Base-by-base conservation (phyloP, 805 yeast species). In the Saccharomyces eubayanus region DNA sequence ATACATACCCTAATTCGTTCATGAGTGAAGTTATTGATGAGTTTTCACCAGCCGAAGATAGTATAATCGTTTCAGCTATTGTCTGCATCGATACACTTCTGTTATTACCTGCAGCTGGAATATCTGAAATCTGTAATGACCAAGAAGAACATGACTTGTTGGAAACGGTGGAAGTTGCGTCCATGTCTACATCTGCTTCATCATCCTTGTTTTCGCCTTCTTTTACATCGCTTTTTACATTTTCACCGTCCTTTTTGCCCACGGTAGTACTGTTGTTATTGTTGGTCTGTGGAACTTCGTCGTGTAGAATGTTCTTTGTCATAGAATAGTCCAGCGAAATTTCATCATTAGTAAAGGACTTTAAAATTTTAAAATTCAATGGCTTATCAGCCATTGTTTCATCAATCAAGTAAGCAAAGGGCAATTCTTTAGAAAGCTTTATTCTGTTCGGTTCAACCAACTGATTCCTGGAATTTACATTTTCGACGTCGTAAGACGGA, bases 101-200 rank as follows among this genome's bases (percentile, higher is more conserved):
- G 45, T 57, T 62, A 70, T 76, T 79, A 3, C 92, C 92, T 9
- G 89, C 91, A 6, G 84, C 80, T 1, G 94, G 94, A 11, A 87
- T 84, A 68, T 87, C 95, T 5, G 81, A 73, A 28, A 83, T 74
- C 59, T 81, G 86, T 6, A 87, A 62, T 0, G 84, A 77, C 92
- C 91, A 87, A 6, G 64, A 47, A 3, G 41, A 31, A 21, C 47
- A 40, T 5, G 41, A 5, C 6, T 47, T 8, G 3, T 30, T 41
- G 3, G 31, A 12, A 1, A 28, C 3, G 10, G 28, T 12, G 3
- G 29, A 11, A 43, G 28, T 41, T 12, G 36, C 49, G 9, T 40
- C 40, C 9, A 20, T 6, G 29, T 48, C 53, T 12, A 52, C 41
- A 4, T 54, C 54, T 51, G 49, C 48, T 10, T n/a, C 31, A 36